Evolutionary conservation across 352 stramenopile genomes (phyloP).

Genomic region (Globisporangium paddicum): DNA sequence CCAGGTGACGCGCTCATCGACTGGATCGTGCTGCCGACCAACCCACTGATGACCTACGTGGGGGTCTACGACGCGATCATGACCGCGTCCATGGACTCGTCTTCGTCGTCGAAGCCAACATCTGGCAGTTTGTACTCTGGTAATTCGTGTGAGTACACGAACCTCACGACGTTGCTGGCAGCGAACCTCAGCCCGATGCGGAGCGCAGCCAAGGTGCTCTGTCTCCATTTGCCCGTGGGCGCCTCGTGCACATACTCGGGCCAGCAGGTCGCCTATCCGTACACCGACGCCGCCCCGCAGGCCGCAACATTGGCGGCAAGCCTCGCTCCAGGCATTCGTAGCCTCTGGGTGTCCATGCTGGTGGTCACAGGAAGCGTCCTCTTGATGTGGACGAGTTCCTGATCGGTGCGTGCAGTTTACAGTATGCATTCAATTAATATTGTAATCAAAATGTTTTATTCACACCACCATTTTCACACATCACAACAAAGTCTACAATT

Average conservation of each 20-base stretch:
- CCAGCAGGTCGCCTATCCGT: slow-evolving; percentile 21
- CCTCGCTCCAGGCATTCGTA: neutral
- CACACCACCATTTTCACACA: neutral
- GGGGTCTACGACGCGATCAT: slow-evolving; percentile 9
- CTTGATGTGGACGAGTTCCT: neutral
- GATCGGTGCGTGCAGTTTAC: neutral
- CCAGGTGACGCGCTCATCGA: slow-evolving; percentile 16
- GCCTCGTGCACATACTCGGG: slow-evolving; percentile 21
- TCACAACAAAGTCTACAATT: neutral
- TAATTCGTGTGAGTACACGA: neutral
- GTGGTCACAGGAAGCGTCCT: neutral
- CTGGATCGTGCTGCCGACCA: slow-evolving; percentile 16
- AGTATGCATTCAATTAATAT: neutral
- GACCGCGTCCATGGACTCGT: neutral
- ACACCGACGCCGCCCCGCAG: slow-evolving; percentile 4
- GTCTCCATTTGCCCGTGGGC: slow-evolving; percentile 26
- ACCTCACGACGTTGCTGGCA: neutral
- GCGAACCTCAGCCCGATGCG: neutral
- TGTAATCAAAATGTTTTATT: neutral
- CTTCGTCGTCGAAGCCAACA: neutral
- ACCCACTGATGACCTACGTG: slow-evolving; percentile 22
- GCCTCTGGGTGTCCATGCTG: neutral
- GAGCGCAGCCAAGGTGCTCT: slow-evolving; percentile 8
- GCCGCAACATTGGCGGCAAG: neutral
- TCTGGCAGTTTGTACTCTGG: neutral